These are phyloP conservation scores for Agrocybe praecox DNA, from an alignment of 768 basidiomycete genomes.

Conservation along the genomic window DNA sequence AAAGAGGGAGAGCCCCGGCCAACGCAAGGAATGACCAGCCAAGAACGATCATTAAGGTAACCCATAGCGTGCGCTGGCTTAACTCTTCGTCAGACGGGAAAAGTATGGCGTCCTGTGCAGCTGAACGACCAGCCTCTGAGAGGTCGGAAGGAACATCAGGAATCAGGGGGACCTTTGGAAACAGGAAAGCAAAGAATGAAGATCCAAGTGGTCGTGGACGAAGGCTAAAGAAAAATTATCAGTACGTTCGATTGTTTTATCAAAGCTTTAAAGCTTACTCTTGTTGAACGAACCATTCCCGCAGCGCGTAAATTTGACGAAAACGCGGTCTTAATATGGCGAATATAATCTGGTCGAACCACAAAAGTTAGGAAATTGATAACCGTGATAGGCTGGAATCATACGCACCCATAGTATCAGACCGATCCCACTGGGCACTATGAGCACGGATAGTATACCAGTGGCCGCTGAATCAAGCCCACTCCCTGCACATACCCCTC, in stretches of 20 bases:
- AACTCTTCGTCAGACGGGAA: slow-evolving; percentile 81
- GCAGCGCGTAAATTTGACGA: slow-evolving; percentile 69
- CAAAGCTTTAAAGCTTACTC: slow-evolving; percentile 46
- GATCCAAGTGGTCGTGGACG: slow-evolving; percentile 65
- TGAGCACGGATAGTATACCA: slow-evolving; percentile 59
- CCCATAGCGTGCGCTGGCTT: slow-evolving; percentile 70
- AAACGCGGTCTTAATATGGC: slow-evolving; percentile 69
- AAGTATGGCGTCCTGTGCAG: slow-evolving; percentile 49
- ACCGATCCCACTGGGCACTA: slow-evolving; percentile 61
- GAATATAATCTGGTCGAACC: slow-evolving; percentile 54
- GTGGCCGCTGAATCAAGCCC: slow-evolving; percentile 65
- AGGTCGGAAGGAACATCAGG: slow-evolving; percentile 60
- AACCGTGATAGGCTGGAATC: slow-evolving; percentile 24
- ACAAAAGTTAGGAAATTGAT: slow-evolving; percentile 12
- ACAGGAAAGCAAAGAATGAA: slow-evolving; percentile 67
- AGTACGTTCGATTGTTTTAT: no score
- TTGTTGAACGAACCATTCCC: slow-evolving; percentile 78
- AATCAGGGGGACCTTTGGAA: slow-evolving; percentile 68
- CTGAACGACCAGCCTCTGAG: slow-evolving; percentile 53
- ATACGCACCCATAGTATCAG: slow-evolving; percentile 63
- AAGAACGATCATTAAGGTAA: slow-evolving; percentile 61
- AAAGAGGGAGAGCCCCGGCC: slow-evolving; percentile 72
- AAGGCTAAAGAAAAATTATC: slow-evolving; percentile 37
- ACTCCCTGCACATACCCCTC: slow-evolving; percentile 60
- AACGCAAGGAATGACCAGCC: slow-evolving; percentile 73